phyloP scores from a whole-genome alignment of 2,329 filamentous ascomycete species.

The Fusarium begoniae region DNA sequence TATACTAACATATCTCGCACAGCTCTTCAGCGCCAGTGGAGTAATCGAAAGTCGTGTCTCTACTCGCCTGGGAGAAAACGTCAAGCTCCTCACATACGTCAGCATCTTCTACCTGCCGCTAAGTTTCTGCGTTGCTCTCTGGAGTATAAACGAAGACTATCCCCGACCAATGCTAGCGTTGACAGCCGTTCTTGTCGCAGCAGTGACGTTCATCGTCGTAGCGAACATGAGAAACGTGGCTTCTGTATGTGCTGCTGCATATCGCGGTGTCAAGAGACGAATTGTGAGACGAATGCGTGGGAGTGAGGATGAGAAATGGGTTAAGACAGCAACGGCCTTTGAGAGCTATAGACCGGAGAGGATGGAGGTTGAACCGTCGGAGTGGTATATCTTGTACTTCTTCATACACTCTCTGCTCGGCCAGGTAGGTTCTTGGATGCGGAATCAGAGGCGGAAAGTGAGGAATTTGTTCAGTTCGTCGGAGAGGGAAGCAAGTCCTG shows the following conservation, averaged over 20 bases:
- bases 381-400: conserved; percentile 4
- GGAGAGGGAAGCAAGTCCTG: neutral
- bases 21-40: conserved; percentile 5
- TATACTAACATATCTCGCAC: neutral
- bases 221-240: neutral
- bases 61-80: conserved; percentile 45
- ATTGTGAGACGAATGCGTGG: neutral
- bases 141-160: conserved; percentile 9
- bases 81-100: conserved; percentile 50
- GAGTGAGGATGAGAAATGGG: neutral
- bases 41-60: neutral
- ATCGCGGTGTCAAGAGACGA: neutral
- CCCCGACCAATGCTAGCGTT: neutral
- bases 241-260: neutral
- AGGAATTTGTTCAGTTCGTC: neutral
- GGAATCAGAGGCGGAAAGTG: neutral
- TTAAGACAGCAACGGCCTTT: neutral
- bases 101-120: conserved; percentile 53
- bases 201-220: neutral
- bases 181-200: neutral
- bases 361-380: neutral
- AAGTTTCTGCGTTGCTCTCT: conserved; percentile 42
- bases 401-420: neutral
- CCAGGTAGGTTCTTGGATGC: neutral
- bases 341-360: neutral